Percentiles rank a stretch among this genome's conserved stretches.
These are phyloP conservation scores for Leishmania amazonensis DNA, from an alignment of 208 protist genomes.

Conservation along the genomic window DNA sequence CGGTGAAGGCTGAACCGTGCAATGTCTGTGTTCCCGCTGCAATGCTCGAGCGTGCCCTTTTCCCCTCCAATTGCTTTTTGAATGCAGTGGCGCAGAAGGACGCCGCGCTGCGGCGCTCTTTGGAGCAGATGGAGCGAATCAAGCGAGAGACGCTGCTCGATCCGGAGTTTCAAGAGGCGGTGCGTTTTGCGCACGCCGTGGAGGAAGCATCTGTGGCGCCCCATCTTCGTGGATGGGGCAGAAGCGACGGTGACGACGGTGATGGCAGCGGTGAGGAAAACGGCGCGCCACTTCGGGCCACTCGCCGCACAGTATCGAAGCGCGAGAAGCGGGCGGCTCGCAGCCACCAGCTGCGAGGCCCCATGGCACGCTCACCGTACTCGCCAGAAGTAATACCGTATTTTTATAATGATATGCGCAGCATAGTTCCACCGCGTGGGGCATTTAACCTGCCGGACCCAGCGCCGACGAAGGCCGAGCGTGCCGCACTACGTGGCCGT, in stretches of 20 bases:
- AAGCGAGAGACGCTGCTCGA: conserved; percentile 75
- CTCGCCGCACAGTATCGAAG: conserved; percentile 14
- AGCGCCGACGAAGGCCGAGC: conserved; percentile 45
- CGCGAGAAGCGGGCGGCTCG: conserved; percentile 24
- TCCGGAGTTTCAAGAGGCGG: conserved; percentile 71
- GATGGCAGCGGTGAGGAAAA: neutral
- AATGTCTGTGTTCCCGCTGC: conserved; percentile 20
- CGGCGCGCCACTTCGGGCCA: neutral
- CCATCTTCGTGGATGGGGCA: conserved; percentile 30
- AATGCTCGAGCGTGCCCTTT: conserved; percentile 62
- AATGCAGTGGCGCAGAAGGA: conserved; percentile 54
- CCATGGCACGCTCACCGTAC: conserved; percentile 27
- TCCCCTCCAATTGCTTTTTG: conserved; percentile 73
- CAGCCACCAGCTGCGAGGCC: conserved; percentile 18
- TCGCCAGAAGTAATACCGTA: conserved; percentile 72
- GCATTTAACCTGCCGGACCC: conserved; percentile 72
- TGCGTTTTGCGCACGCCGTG: conserved; percentile 52
- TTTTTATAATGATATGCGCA: conserved; percentile 64
- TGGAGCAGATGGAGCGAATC: conserved; percentile 73
- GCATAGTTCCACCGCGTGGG: conserved; percentile 68
- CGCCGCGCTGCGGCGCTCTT: conserved; percentile 34
- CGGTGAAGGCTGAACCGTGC: neutral
- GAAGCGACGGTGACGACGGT: neutral
- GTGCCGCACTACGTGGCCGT: conserved; percentile 29
- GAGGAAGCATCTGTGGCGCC: conserved; percentile 49